phyloP scores from a whole-genome alignment of 1,284 basidiomycete species.

The Ustilago lituana region DNA sequence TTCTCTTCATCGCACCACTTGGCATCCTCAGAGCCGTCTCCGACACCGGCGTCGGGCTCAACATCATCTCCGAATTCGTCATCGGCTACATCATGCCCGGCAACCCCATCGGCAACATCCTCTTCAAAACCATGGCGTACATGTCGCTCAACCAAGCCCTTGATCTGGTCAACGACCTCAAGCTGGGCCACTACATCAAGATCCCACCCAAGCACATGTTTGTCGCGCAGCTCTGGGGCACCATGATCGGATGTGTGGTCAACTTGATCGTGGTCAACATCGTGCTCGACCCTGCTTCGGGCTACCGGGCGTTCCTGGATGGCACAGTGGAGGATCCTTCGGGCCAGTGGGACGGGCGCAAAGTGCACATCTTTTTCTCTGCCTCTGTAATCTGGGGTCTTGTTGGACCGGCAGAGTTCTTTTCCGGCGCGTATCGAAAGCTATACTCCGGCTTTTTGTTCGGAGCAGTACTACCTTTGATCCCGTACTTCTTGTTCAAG shows the following conservation, averaged over 20 bases:
- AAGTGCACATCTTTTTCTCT: slow-evolving; percentile 66
- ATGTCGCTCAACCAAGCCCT: slow-evolving; percentile 68
- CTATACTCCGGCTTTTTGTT: slow-evolving; percentile 69
- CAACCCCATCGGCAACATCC: slow-evolving; percentile 69
- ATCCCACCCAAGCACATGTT: slow-evolving; percentile 70
- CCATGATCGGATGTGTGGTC: slow-evolving; percentile 69
- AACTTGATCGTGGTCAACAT: slow-evolving; percentile 69
- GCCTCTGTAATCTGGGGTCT: slow-evolving; percentile 70
- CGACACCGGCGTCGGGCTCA: slow-evolving; percentile 69
- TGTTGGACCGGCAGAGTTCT: slow-evolving; percentile 70
- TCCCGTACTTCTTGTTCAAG: slow-evolving; percentile 69
- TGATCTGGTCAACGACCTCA: slow-evolving; percentile 69
- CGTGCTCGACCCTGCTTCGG: slow-evolving; percentile 61
- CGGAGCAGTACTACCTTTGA: slow-evolving; percentile 69
- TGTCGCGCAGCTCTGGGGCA: slow-evolving; percentile 70
- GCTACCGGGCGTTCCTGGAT: slow-evolving; percentile 67
- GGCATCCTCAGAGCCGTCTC: slow-evolving; percentile 71
- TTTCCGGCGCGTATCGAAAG: slow-evolving; percentile 69
- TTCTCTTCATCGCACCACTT: slow-evolving; percentile 68
- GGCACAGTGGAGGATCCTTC: slow-evolving; percentile 69
- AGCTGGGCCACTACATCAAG: slow-evolving; percentile 67
- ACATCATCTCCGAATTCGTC: slow-evolving; percentile 70
- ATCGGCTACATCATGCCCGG: slow-evolving; percentile 70
- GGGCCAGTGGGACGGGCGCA: slow-evolving; percentile 68
- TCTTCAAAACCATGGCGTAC: slow-evolving; percentile 69